Evolutionary conservation across 371 early-diverging fungal species (phyloP), one percentile per base, ranked within the genome.

Genomic region (Conidiobolus coronatus): DNA sequence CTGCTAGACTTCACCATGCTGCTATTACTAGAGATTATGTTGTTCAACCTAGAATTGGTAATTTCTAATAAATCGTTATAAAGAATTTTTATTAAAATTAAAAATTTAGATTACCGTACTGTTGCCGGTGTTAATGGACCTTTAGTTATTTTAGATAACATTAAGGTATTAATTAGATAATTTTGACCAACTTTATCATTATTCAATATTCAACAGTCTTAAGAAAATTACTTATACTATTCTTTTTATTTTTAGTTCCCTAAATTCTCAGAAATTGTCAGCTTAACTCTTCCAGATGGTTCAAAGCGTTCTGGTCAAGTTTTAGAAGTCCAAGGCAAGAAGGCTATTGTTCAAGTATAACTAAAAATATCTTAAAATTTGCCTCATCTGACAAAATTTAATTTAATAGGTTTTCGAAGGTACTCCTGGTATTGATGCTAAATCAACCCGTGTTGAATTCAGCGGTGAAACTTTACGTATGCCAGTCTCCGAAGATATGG

Each of bases 121-220:
- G 96, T 99, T 24, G 72, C 90, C 29, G 97, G 99, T 61, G 97
- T 99, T 42, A 99, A 98, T 64, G 99, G 99, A 35, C 99, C 99
- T 35, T 70, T 99, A 57, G 98, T 99, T 40, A 94, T 99, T 65
- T 70, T 99, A 50, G 99, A 99, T 61, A 88, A 96, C 61, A 91
- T 99, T 61, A 92, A 92, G 75, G 83, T 84, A 67, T 5, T 42
- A 22, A 35, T 38, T 35, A 37, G 24, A 33, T 39, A 4, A 48
- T 39, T 48, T 9, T 40, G 21, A 45, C 29, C 15, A 17, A 5
- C 29, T 29, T 3, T 29, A 29, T 29, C 29, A 5, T 9, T 29
- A 29, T 29, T 29, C 29, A 29, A 29, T 29, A 29, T 5, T 29
- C 29, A 29, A 29, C 29, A 29, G 29, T 52, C 48, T 46, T 34